Base-by-base conservation (phyloP, 2,329 filamentous ascomycete genomes). In the Colletotrichum higginsianum region DNA sequence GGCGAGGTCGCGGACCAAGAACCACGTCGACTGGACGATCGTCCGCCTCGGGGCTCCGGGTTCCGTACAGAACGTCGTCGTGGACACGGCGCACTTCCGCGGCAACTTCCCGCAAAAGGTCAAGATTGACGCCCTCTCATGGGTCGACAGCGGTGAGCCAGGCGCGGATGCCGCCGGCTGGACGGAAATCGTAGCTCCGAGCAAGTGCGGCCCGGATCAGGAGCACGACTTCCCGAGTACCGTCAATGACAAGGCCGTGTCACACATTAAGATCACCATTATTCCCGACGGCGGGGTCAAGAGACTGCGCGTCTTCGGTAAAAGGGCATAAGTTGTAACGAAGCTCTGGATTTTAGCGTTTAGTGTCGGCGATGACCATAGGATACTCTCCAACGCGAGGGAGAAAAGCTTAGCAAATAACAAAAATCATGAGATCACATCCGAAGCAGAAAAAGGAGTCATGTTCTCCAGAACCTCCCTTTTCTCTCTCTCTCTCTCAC, bases 251-350 rank as follows among this genome's bases (percentile, higher is more conserved):
- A 87, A 85, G 79, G 83, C 86, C 2, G 93, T 94, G 78, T 94
- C 93, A 15, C 95, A 96, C 83, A 91, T 95, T 26, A 98, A 97
- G 87, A 86, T 98, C 80, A 93, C 94, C 44, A 96, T 98, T 80
- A 94, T 98, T 76, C 96, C 96, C 0, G 95, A 98, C 81, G 95
- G 96, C 44, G 95, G 96, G 30, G 93, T 98, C 3, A 98, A 97
- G 89, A 87, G 95, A 74, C 88, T 98, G 75, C 89, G 94, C 56
- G 90, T 96, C 2, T 91, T 93, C 80, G 94, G 92, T 2, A 90
- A 87, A 78, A 86, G 90, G 75, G 84, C 64, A 26, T 73, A 63
- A 47, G 12, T 12, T 3, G 42, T 44, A 21, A 42, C 23, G 6
- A 42, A 11, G 55, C 38, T 15, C 35, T 23, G 2, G 7, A 18